Evolutionary conservation across 1,284 basidiomycete species (phyloP).

Genomic region (Cryptococcus sp.): DNA sequence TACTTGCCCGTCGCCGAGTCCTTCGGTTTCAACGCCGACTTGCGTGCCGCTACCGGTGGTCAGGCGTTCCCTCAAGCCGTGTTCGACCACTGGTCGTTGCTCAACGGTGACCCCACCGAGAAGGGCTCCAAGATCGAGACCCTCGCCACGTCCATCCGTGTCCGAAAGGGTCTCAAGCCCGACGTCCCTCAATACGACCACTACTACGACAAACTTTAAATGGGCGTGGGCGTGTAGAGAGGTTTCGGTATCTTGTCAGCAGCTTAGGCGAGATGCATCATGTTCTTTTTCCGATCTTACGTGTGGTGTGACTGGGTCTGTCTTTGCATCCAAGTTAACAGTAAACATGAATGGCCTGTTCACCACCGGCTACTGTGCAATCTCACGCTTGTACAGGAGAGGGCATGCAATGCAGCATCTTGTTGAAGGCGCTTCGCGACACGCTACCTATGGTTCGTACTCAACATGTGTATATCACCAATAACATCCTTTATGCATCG

Average conservation of each 20-base stretch:
- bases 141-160: conserved; percentile 78
- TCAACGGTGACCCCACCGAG: conserved; percentile 63
- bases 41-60: conserved; percentile 88
- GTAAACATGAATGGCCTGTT: no score
- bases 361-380: no score
- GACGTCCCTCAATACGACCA: conserved; percentile 78
- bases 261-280: conserved; percentile 1
- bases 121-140: conserved; percentile 77
- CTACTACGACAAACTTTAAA: conserved; percentile 83
- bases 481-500: no score
- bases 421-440: no score
- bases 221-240: background rate
- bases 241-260: background rate
- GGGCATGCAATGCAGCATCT: no score
- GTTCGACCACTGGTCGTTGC: conserved; percentile 54
- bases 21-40: conserved; percentile 98
- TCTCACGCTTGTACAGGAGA: no score
- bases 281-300: conserved; percentile 1
- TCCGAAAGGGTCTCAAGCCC: conserved; percentile 59
- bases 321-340: no score
- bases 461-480: no score
- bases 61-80: conserved; percentile 98
- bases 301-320: background rate
- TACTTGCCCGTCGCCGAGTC: conserved; percentile 97
- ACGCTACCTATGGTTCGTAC: no score